Base-by-base conservation (phyloP, 805 yeast genomes). In the Pichia heedii region DNA sequence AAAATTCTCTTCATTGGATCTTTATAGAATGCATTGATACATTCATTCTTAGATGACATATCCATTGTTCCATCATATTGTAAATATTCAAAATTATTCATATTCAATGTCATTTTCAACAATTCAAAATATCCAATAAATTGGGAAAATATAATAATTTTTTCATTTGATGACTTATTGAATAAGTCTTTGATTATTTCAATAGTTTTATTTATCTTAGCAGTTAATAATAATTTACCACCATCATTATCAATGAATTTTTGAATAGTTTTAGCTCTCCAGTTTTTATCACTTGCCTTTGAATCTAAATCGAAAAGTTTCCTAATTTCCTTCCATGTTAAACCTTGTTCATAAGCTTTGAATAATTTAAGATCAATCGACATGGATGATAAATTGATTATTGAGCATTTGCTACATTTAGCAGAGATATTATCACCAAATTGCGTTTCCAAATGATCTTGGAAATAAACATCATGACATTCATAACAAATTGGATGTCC, bases 11-110 rank as follows among this genome's bases (percentile, higher is more conserved):
- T 61, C 2, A 61, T 53, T 1, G 73, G 67, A 43, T 80, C 76
- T 33, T 69, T 66, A 58, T 81, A 82, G 56, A 93, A 89, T 33
- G 67, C 60, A 41, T 71, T 70, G 37, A 93, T 77, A 2, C 79
- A 71, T 6, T 68, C 68, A 52, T 84, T 79, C 51, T 95, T 81
- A 18, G 70, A 70, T 22, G 72, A 74, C 3, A 85, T 71, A 43
- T 69, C 69, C 96, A 90, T 84, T 5, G 79, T 66, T 15, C 98
- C 98, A 53, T 85, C 90, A 61, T 88, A 93, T 46, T 81, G 67
- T 38, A 84, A 63, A 55, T 62, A 76, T 13, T 63, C 66, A 19
- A 79, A 69, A 16, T 68, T 59, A 24, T 71, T 68, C 13, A 67
- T 65, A 11, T 63, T 64, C 51, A 88, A 65, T 12, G 76, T 73